Evolutionary conservation across 2,329 filamentous ascomycete species (phyloP).

Genomic region (Fusarium tanahbumbuense): DNA sequence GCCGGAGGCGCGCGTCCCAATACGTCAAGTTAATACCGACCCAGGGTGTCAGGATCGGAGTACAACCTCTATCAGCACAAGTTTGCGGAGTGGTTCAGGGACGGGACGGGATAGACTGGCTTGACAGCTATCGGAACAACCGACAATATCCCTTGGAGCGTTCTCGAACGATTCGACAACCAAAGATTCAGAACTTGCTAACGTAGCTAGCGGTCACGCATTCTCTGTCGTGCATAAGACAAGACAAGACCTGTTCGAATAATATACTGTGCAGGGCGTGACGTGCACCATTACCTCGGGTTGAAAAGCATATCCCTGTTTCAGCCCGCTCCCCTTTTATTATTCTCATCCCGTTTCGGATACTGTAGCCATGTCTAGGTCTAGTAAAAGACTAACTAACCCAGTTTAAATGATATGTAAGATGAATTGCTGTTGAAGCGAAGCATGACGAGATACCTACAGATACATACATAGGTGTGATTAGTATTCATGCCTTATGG

Average conservation of each 20-base stretch:
- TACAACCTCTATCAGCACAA: conserved; percentile 23
- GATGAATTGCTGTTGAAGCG: not conserved
- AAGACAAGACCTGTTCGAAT: not conserved
- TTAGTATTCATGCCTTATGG: conserved; percentile 16
- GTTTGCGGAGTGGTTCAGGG: conserved; percentile 23
- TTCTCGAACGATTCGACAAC: conserved; percentile 37
- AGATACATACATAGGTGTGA: not conserved
- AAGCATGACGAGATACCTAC: conserved; percentile 13
- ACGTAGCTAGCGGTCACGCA: conserved; percentile 35
- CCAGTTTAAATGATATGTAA: not conserved
- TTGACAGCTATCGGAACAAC: conserved; percentile 25
- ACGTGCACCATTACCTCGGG: conserved; percentile 23
- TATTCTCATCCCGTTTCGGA: conserved; percentile 22
- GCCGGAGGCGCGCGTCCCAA: conserved; percentile 25
- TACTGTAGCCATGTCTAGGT: not conserved
- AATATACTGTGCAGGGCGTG: conserved; percentile 7
- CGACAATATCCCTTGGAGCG: conserved; percentile 24
- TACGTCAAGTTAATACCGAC: conserved; percentile 13
- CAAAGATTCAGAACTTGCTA: conserved; percentile 27
- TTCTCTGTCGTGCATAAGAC: conserved; percentile 28
- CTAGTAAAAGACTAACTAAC: not conserved
- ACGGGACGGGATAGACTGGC: conserved; percentile 10
- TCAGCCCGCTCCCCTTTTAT: conserved; percentile 37
- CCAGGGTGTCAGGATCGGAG: conserved; percentile 17
- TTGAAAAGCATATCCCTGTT: conserved; percentile 34